Percentiles rank a stretch among this genome's conserved stretches.
phyloP scores from a whole-genome alignment of 495 filamentous ascomycete genomes.

The Tuber umbilicatum region DNA sequence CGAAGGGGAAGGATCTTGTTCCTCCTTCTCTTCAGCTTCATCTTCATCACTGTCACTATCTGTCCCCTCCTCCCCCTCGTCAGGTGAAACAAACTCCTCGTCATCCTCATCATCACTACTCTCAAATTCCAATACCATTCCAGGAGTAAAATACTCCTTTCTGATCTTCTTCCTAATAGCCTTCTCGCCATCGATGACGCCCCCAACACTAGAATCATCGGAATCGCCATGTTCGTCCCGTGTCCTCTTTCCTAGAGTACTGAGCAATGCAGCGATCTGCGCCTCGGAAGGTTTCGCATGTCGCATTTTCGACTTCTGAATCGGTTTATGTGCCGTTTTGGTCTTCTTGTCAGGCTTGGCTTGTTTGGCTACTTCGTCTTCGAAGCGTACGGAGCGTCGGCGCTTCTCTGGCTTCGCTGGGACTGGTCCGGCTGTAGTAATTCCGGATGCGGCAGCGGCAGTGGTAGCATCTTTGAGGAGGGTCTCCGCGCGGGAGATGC shows the following conservation, averaged over 20 bases:
- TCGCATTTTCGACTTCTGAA: not conserved
- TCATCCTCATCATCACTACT: conserved; percentile 3
- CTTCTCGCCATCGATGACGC: not conserved
- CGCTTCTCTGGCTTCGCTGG: conserved; percentile 1
- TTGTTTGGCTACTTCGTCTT: not conserved
- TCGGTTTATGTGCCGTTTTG: not conserved
- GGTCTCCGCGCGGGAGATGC: conserved; percentile 1
- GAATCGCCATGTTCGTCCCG: not conserved
- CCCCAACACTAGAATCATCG: not conserved
- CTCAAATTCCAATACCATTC: not conserved
- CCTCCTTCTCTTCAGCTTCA: not conserved
- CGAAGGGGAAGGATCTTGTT: not conserved
- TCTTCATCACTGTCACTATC: not conserved
- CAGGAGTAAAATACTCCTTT: not conserved
- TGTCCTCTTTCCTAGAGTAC: not conserved
- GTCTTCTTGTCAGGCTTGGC: not conserved
- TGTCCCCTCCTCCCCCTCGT: not conserved
- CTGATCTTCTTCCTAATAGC: not conserved
- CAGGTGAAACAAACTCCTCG: not conserved
- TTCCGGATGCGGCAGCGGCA: not conserved
- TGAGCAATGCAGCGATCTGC: not conserved
- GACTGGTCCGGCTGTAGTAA: not conserved
- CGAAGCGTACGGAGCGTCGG: not conserved
- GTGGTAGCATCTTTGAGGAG: not conserved
- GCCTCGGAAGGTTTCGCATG: not conserved